Evolutionary conservation across 306 rosid genomes (phyloP), one percentile per base, ranked within the genome.

Genomic region (Castanopsis chinensis): DNA sequence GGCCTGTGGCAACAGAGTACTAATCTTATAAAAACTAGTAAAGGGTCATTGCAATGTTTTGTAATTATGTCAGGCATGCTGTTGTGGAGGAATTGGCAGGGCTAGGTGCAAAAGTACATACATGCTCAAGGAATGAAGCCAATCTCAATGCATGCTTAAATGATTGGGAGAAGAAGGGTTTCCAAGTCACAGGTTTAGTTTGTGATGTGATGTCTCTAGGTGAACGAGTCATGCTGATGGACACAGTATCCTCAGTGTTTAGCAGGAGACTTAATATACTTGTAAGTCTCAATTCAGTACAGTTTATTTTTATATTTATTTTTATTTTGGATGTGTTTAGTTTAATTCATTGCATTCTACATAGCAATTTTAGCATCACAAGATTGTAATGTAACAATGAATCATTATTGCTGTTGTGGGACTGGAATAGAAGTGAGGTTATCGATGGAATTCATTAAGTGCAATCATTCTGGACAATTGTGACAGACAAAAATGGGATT

Each of bases 251-350:
- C 14, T 73, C 79, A 53, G 3, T 57, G 28, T 85, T 85, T 52
- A 70, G 81, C 15, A 83, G 83, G 58, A 85, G 78, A 79, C 88
- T 81, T 59, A 73, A 78, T 20, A 81, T 85, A 43, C 88, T 85
- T 74, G 85, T 84, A 9, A 78, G 75, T 25, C 28, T 13, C 18
- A 73, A 15, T 28, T 6, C 35, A 5, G 20, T 69, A 2, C 5
- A 19, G 23, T 41, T 41, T 8, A 37, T 1, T 7, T 6, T 0
- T 37, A 1, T 37, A 1, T 6, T 37, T 37, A n/a, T n/a, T n/a
- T 7, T 41, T 37, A 2, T 2, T 37, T 37, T 25, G 43, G 45
- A 41, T 2, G 45, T 41, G 12, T 41, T 41, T 41, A 2, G 45
- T 4, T 37, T 18, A 35, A 43, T 8, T n/a, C 5, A 68, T 68